Conservation (phyloP, 2,329 filamentous ascomycete genomes). For the Bertia moriformis region DNA sequence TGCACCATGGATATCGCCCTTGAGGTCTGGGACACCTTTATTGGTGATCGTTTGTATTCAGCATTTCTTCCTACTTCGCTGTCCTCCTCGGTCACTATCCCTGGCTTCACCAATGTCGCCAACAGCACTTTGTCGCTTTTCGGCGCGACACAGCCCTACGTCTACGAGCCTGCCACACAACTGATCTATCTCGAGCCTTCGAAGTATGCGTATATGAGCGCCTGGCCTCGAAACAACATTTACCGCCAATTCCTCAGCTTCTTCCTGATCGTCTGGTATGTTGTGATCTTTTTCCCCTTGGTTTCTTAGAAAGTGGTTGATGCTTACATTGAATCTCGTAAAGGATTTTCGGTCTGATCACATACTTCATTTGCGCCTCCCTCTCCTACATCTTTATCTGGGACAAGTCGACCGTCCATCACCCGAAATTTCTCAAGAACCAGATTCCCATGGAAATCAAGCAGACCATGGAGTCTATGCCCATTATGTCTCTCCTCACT, state of each 20-base stretch:
- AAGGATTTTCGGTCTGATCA: slow-evolving; percentile 70
- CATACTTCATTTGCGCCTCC: slow-evolving; percentile 74
- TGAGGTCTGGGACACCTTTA: slow-evolving; percentile 67
- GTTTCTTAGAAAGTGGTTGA: slow-evolving; percentile 1
- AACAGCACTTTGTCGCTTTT: slow-evolving; percentile 42
- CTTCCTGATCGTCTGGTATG: slow-evolving; percentile 75
- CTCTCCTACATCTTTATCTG: slow-evolving; percentile 82
- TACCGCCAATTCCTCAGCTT: slow-evolving; percentile 61
- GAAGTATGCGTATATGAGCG: slow-evolving; percentile 65
- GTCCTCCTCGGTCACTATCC: slow-evolving; percentile 18
- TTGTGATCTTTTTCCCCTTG: slow-evolving; percentile 5
- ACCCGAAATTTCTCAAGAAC: slow-evolving; percentile 91
- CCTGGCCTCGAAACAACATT: slow-evolving; percentile 63
- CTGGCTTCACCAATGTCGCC: slow-evolving; percentile 32
- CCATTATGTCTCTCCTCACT: slow-evolving; percentile 70
- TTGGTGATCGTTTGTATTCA: slow-evolving; percentile 71
- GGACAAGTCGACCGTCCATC: slow-evolving; percentile 75
- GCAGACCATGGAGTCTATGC: slow-evolving; percentile 65
- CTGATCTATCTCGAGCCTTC: slow-evolving; percentile 58
- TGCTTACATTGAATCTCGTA: slow-evolving; percentile 3
- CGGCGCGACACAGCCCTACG: slow-evolving; percentile 30
- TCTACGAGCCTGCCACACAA: slow-evolving; percentile 57
- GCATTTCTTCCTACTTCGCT: slow-evolving; percentile 46
- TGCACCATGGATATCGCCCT: slow-evolving; percentile 81
- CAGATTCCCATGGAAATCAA: slow-evolving; percentile 76